Conservation (phyloP, 371 early-diverging fungal genomes). For the Zancudomyces culisetae region DNA sequence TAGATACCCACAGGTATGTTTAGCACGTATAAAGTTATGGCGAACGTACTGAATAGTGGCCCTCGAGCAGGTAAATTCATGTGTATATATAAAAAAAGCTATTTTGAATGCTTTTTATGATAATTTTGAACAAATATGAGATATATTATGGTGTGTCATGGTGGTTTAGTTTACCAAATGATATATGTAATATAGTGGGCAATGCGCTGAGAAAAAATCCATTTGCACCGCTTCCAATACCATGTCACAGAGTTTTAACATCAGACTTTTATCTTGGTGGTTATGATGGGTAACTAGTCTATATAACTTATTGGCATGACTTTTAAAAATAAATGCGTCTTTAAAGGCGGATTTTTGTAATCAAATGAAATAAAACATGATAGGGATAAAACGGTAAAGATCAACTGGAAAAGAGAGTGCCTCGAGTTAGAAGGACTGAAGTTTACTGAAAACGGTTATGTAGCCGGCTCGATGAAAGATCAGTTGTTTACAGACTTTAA, state of each 20-base stretch:
- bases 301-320: not conserved
- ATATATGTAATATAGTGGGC: constrained; percentile 27
- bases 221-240: constrained; percentile 52
- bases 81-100: not conserved
- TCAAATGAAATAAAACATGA: not conserved
- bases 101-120: too few relatives aligned
- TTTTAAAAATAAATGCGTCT: too few relatives aligned
- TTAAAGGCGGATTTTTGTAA: not conserved
- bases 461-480: constrained; percentile 19
- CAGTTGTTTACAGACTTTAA: constrained; percentile 31
- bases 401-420: constrained; percentile 38
- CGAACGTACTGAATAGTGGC: constrained; percentile 33
- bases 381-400: constrained; percentile 32
- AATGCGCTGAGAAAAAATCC: constrained; percentile 56
- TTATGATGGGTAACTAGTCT: constrained; percentile 28
- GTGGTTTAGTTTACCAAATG: not conserved
- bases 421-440: constrained; percentile 41
- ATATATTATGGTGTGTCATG: too few relatives aligned
- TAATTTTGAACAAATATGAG: too few relatives aligned
- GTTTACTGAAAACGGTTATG: constrained; percentile 41
- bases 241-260: constrained; percentile 63
- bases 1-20: constrained; percentile 47
- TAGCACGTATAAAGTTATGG: constrained; percentile 53
- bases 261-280: constrained; percentile 48
- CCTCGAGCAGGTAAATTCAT: constrained; percentile 32